A percentile compares a stretch with the other conserved stretches of the same genome.
phyloP scores from a whole-genome alignment of 495 filamentous ascomycete genomes.

The Penicillium cinerascens region DNA sequence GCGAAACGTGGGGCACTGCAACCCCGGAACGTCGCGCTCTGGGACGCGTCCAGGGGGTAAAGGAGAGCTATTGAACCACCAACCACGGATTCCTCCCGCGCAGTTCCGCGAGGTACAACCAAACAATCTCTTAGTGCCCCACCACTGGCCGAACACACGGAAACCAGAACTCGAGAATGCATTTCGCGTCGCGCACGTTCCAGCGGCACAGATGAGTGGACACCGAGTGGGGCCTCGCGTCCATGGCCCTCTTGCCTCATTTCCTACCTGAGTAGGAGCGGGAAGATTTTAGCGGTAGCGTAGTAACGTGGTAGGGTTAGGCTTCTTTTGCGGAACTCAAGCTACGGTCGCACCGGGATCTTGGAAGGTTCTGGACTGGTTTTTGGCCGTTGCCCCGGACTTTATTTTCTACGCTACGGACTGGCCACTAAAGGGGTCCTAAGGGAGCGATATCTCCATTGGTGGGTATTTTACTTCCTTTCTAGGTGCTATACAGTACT shows the following conservation, averaged over 20 bases:
- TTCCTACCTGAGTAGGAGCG: neutral
- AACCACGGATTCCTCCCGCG: neutral
- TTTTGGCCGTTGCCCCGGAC: neutral
- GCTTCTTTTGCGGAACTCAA: no score
- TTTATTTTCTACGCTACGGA: neutral
- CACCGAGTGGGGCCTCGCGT: neutral
- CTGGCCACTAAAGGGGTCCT: neutral
- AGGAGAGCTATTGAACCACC: neutral
- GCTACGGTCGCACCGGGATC: no score
- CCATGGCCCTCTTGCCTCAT: neutral
- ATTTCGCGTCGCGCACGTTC: neutral
- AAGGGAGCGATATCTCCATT: neutral
- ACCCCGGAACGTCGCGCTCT: conserved; percentile 3
- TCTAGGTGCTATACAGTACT: neutral
- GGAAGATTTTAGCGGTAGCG: neutral
- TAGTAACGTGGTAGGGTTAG: no score
- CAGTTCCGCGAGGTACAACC: neutral
- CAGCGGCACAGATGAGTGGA: conserved; percentile 1
- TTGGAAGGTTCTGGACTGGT: neutral
- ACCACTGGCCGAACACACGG: neutral
- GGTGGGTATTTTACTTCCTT: neutral
- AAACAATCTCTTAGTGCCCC: neutral
- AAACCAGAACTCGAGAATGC: neutral
- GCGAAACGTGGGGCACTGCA: neutral
- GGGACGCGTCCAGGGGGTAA: conserved; percentile 1